A percentile compares a stretch with the other conserved stretches of the same genome.
These are phyloP conservation scores for Tolypocladium paradoxum DNA, from an alignment of 2,329 filamentous ascomycete genomes.

Conservation along the genomic window DNA sequence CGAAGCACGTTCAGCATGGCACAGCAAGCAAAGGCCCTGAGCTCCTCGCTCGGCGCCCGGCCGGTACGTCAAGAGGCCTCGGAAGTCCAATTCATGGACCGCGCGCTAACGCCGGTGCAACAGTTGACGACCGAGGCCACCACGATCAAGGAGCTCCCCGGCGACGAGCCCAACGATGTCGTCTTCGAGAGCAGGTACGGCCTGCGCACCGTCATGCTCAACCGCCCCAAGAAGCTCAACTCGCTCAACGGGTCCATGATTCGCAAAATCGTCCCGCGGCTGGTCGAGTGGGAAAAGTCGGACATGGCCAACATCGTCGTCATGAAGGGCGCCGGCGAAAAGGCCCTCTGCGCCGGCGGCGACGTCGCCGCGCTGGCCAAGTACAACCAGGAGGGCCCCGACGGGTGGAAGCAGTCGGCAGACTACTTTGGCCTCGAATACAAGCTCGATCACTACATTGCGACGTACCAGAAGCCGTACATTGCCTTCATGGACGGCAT, in stretches of 20 bases:
- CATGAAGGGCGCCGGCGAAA: constrained; percentile 78
- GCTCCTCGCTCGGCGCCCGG: constrained; percentile 38
- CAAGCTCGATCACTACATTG: constrained; percentile 88
- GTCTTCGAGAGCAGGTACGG: constrained; percentile 84
- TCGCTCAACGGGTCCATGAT: constrained; percentile 91
- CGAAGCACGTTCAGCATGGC: constrained; percentile 53
- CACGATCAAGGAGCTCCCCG: constrained; percentile 43
- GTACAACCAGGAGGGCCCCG: constrained; percentile 55
- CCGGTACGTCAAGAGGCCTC: constrained; percentile 16
- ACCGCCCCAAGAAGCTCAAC: constrained; percentile 85
- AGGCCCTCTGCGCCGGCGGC: constrained; percentile 85
- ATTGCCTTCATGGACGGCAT: constrained; percentile 95
- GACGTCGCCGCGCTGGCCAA: constrained; percentile 73
- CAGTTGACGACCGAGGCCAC: constrained; percentile 25
- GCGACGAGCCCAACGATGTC: constrained; percentile 80
- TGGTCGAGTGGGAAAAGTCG: constrained; percentile 91
- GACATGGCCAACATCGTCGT: constrained; percentile 87
- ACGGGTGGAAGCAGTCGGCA: constrained; percentile 63
- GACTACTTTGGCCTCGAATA: constrained; percentile 95
- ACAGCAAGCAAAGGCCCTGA: constrained; percentile 63
- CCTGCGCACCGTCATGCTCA: constrained; percentile 84
- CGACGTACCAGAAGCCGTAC: constrained; percentile 87
- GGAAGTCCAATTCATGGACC: no score
- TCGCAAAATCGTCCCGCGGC: constrained; percentile 79
- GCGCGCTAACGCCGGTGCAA: constrained; percentile 1